A percentile compares a stretch with the other conserved stretches of the same genome.
Evolutionary conservation across 2,329 filamentous ascomycete species (phyloP).

Genomic region (Fusarium sp.): DNA sequence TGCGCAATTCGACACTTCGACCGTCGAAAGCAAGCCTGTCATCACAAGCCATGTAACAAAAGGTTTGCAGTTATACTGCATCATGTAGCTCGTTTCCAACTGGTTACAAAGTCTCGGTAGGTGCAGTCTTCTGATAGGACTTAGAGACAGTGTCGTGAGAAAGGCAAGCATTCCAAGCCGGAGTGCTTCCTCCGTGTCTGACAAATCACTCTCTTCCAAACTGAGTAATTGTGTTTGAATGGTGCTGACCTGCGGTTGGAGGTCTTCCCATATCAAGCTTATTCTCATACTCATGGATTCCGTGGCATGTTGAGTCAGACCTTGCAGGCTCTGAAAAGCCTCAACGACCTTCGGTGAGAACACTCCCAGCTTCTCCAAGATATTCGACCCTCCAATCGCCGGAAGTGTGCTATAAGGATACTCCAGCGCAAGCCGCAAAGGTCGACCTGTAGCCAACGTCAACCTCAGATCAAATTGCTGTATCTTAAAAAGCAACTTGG

Average conservation of each 20-base stretch:
- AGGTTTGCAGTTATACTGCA: too few relatives aligned
- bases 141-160: not conserved
- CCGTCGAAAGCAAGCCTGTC: not conserved
- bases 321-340: not conserved
- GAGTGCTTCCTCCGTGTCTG: not conserved
- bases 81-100: not conserved
- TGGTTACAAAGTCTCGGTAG: not conserved
- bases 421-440: not conserved
- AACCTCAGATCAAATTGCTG: slow-evolving; percentile 10
- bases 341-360: fast-evolving
- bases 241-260: not conserved
- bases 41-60: too few relatives aligned
- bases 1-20: fast-evolving
- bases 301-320: not conserved
- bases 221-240: not conserved
- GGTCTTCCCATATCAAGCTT: not conserved
- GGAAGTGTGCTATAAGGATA: fast-evolving
- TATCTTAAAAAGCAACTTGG: slow-evolving; percentile 7
- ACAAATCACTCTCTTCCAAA: fast-evolving
- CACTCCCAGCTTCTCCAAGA: fast-evolving
- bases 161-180: slow-evolving; percentile 14
- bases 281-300: fast-evolving
- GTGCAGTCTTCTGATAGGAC: not conserved
- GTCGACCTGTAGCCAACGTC: not conserved
- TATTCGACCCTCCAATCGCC: fast-evolving